Conservation (phyloP, 257 asterid genomes). For the Linderniella brevidens region DNA sequence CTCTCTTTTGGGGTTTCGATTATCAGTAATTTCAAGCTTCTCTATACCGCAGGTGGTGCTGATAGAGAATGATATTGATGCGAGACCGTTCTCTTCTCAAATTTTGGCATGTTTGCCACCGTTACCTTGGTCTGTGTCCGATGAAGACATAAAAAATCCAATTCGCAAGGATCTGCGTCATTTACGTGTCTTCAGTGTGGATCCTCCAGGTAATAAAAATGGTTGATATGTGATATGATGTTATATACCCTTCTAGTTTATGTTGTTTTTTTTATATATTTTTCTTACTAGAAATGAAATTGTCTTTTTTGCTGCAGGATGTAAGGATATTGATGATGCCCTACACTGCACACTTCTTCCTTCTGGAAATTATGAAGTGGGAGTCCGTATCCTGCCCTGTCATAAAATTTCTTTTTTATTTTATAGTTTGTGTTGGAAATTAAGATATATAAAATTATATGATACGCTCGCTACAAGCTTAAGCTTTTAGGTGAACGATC, state of each 20-base stretch:
- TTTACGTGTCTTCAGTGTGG: slow-evolving; percentile 87
- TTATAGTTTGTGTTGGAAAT: too few species aligned
- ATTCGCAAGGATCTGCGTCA: slow-evolving; percentile 78
- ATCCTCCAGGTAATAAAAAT: slow-evolving; percentile 96
- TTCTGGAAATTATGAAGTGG: slow-evolving; percentile 90
- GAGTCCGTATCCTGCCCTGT: slow-evolving; percentile 84
- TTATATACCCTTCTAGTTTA: slow-evolving; percentile 4
- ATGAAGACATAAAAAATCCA: slow-evolving; percentile 67
- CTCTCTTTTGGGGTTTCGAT: neutral
- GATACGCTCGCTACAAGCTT: too few species aligned
- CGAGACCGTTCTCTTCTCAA: slow-evolving; percentile 91
- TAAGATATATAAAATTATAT: too few species aligned
- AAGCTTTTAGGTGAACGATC: too few species aligned
- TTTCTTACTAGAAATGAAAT: slow-evolving; percentile 3
- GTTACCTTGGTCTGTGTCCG: slow-evolving; percentile 81
- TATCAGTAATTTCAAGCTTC: neutral
- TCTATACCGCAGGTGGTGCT: slow-evolving; percentile 57
- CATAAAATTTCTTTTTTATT: slow-evolving; percentile 4
- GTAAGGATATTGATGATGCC: slow-evolving; percentile 98
- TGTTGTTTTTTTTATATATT: slow-evolving; percentile 5
- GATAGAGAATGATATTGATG: slow-evolving; percentile 87
- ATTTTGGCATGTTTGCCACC: slow-evolving; percentile 97
- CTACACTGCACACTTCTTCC: slow-evolving; percentile 82
- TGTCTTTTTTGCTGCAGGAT: slow-evolving; percentile 44
- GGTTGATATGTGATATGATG: slow-evolving; percentile 8